A percentile compares a stretch with the other conserved stretches of the same genome.
Conservation (phyloP, 495 filamentous ascomycete species). For the Friedmanniomyces simplex region DNA sequence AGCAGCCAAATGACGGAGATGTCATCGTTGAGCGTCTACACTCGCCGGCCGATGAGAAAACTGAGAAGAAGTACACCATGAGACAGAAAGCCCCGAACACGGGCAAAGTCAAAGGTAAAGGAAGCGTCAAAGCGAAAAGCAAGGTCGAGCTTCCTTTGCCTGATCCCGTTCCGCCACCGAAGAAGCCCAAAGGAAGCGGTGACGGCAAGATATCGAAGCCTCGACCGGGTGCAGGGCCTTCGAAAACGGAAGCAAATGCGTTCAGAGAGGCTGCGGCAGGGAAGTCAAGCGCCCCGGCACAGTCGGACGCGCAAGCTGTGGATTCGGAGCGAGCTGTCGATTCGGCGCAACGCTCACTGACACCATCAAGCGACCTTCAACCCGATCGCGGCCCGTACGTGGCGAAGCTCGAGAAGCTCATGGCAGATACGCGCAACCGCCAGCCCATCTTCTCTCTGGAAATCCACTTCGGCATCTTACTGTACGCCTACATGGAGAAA, state of each 20-base stretch:
- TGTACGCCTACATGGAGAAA: background rate
- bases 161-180: constrained; percentile 3
- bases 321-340: no score
- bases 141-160: background rate
- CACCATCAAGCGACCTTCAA: no score
- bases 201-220: background rate
- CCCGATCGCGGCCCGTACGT: background rate
- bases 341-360: no score
- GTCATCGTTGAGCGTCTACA: constrained; percentile 8
- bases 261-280: background rate
- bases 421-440: background rate
- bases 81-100: constrained; percentile 7
- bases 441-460: background rate
- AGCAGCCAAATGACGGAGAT: background rate
- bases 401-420: background rate
- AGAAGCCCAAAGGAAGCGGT: background rate
- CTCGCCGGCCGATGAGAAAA: background rate
- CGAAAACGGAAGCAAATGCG: no score
- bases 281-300: background rate
- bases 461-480: background rate
- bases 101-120: constrained; percentile 1
- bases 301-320: no score
- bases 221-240: background rate
- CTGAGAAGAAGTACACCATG: constrained; percentile 10
- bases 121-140: background rate